Conservation (phyloP, 495 filamentous ascomycete genomes). For the Penicillium dipodomyicola region DNA sequence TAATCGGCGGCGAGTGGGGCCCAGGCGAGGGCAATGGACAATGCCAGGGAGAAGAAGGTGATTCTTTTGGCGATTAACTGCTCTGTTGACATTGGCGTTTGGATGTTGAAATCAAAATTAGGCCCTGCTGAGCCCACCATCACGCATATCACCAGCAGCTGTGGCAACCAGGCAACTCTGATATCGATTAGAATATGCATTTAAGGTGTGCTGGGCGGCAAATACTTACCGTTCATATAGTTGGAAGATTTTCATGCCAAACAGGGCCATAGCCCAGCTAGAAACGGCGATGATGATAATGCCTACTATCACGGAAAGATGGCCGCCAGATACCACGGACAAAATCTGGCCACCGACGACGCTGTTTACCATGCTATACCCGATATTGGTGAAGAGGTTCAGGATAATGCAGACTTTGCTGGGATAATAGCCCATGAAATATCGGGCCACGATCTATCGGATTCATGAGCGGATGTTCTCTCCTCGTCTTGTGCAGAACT, state of each 20-base stretch:
- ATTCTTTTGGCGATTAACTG: conserved; percentile 57
- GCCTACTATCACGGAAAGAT: conserved; percentile 62
- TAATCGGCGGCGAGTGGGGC: conserved; percentile 54
- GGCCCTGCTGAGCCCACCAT: conserved; percentile 67
- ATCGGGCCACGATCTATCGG: conserved; percentile 61
- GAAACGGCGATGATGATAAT: conserved; percentile 64
- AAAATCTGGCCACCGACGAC: conserved; percentile 55
- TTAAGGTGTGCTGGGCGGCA: not conserved
- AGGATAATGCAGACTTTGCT: conserved; percentile 64
- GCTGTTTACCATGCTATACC: conserved; percentile 65
- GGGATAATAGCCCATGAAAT: conserved; percentile 77
- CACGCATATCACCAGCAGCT: conserved; percentile 61
- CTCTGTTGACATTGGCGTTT: conserved; percentile 33
- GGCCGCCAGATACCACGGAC: conserved; percentile 55
- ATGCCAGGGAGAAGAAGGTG: conserved; percentile 62
- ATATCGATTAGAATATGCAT: not conserved
- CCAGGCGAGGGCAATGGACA: conserved; percentile 56
- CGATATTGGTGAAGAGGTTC: conserved; percentile 68
- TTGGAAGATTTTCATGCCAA: conserved; percentile 73
- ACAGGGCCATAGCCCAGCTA: conserved; percentile 63
- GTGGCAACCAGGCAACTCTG: conserved; percentile 68
- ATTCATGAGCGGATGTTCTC: conserved; percentile 5
- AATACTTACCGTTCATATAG: conserved; percentile 56
- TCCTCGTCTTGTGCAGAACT: not conserved
- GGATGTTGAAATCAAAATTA: conserved; percentile 56